These are phyloP conservation scores for Medicago arabica DNA, from an alignment of 306 rosid species.

Conservation along the genomic window DNA sequence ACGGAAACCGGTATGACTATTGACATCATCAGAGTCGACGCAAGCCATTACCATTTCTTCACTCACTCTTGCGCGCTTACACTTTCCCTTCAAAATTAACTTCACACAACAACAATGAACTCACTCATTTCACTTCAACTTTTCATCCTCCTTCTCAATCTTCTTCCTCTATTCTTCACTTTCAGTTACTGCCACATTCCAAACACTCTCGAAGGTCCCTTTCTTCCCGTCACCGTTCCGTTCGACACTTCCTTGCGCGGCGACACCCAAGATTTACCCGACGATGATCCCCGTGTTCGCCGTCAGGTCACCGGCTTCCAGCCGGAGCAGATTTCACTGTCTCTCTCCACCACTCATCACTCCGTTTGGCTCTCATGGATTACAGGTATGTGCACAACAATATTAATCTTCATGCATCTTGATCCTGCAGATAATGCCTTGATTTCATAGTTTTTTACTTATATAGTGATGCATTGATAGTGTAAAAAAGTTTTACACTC, in stretches of 20 bases:
- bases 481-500: too few relatives aligned
- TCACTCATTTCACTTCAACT: background rate
- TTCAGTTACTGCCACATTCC: constrained; percentile 48
- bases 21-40: too few relatives aligned
- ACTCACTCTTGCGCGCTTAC: too few relatives aligned
- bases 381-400: constrained; percentile 48
- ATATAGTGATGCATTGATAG: too few relatives aligned
- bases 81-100: background rate
- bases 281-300: constrained; percentile 63
- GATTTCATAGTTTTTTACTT: background rate
- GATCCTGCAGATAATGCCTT: background rate
- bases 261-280: constrained; percentile 71
- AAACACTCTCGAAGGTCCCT: constrained; percentile 81
- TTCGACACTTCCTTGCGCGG: constrained; percentile 63
- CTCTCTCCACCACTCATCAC: constrained; percentile 65
- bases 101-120: background rate
- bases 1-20: too few relatives aligned
- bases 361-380: constrained; percentile 89
- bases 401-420: too few relatives aligned
- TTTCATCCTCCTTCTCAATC: background rate
- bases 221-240: constrained; percentile 67
- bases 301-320: constrained; percentile 60
- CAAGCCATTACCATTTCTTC: too few relatives aligned
- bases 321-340: constrained; percentile 84
- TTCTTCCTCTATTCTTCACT: constrained; percentile 25